These are phyloP conservation scores for Geosmithia putterillii DNA, from an alignment of 2,329 filamentous ascomycete species.

Conservation along the genomic window DNA sequence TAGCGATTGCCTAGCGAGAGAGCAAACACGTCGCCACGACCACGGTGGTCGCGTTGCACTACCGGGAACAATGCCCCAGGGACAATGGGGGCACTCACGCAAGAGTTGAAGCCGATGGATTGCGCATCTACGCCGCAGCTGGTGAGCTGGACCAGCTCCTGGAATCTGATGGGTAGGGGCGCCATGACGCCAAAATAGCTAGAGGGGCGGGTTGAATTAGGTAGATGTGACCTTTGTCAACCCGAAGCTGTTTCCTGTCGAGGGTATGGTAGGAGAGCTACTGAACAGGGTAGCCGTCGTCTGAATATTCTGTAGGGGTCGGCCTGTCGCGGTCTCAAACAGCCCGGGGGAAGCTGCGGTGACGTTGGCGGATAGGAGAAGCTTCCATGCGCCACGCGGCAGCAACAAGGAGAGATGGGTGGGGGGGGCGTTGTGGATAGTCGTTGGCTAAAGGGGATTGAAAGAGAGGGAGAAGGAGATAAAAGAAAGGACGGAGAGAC, in stretches of 20 bases:
- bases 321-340: neutral
- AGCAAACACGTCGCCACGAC: neutral
- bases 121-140: conserved; percentile 32
- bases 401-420: conserved; percentile 4
- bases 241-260: conserved; percentile 11
- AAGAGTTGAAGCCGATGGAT: conserved; percentile 67
- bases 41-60: too few relatives aligned
- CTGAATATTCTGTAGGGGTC: neutral
- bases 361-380: conserved; percentile 13
- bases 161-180: conserved; percentile 83
- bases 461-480: conserved; percentile 1
- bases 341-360: conserved; percentile 2
- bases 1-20: neutral
- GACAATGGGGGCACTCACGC: conserved; percentile 38
- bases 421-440: too few relatives aligned
- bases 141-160: conserved; percentile 67
- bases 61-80: neutral
- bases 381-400: conserved; percentile 25
- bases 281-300: neutral
- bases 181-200: conserved; percentile 35
- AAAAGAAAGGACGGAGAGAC: neutral
- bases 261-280: conserved; percentile 4
- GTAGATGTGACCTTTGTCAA: conserved; percentile 10
- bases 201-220: conserved; percentile 8
- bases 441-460: too few relatives aligned